Conservation (phyloP, 2,329 filamentous ascomycete species). For the Escovopsis sp. region DNA sequence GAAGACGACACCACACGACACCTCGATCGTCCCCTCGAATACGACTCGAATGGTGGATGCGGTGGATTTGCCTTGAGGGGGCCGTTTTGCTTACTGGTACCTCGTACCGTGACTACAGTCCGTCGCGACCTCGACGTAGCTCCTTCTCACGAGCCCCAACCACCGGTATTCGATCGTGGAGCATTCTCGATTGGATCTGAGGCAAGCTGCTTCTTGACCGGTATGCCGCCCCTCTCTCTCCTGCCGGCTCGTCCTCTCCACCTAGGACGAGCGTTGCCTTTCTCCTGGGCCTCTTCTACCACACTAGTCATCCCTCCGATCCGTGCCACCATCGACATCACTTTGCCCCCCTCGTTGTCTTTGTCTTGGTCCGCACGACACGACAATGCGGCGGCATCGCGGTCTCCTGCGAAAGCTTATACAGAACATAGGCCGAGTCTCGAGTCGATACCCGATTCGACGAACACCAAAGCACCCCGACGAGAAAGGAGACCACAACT, state of each 20-base stretch:
- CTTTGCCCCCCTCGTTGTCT: constrained; percentile 1
- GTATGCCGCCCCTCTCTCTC: constrained; percentile 3
- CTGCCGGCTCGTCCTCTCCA: neutral
- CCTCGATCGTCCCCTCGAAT: no score
- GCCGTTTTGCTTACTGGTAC: no score
- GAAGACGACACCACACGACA: no score
- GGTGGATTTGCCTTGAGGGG: no score
- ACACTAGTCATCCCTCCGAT: no score
- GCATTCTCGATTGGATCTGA: neutral
- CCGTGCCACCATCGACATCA: neutral
- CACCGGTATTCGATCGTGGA: no score
- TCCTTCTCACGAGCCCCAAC: no score
- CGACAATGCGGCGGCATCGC: constrained; percentile 10
- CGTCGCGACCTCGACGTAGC: no score
- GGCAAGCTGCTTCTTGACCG: constrained; percentile 2
- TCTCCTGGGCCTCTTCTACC: no score
- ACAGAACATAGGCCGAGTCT: constrained; percentile 12
- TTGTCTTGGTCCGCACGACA: constrained; percentile 8
- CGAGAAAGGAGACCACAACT: neutral
- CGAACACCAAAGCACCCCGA: neutral
- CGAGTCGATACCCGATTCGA: constrained; percentile 9
- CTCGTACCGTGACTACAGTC: no score
- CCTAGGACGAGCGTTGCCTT: no score
- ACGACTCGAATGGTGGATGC: no score
- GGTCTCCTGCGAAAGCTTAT: constrained; percentile 17